Percentiles rank a stretch among this genome's conserved stretches.
phyloP scores from a whole-genome alignment of 106 monocot genomes.

The Dactylorhiza incarnata region DNA sequence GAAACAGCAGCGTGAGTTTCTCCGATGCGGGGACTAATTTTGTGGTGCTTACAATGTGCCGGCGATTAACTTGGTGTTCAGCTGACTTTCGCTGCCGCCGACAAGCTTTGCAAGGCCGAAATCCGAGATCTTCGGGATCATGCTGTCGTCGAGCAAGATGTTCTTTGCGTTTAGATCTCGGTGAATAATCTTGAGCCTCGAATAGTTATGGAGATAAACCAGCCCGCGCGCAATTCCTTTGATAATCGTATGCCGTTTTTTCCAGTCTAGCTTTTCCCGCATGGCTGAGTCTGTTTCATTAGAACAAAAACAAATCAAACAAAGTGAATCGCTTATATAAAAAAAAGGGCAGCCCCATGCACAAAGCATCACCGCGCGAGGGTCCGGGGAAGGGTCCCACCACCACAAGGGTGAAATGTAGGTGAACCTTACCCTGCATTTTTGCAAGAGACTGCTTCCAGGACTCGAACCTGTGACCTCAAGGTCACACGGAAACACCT shows the following conservation, averaged over 20 bases:
- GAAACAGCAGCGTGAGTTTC: not conserved
- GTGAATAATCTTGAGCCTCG: constrained; percentile 36
- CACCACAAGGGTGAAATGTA: too few species aligned
- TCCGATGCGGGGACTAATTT: not conserved
- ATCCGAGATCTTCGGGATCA: constrained; percentile 52
- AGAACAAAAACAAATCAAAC: too few species aligned
- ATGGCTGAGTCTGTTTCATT: too few species aligned
- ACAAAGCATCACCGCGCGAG: too few species aligned
- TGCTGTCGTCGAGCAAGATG: constrained; percentile 31
- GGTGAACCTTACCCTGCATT: too few species aligned
- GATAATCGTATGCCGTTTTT: constrained; percentile 7
- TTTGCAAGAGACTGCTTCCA: too few species aligned
- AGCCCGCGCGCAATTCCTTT: constrained; percentile 32
- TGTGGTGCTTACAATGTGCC: constrained; percentile 36
- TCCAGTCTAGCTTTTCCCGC: constrained; percentile 1
- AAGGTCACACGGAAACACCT: too few species aligned
- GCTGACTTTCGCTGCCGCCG: constrained; percentile 17
- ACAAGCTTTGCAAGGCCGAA: constrained; percentile 50
- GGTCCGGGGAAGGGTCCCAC: too few species aligned
- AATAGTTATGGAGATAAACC: constrained; percentile 45
- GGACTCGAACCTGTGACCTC: too few species aligned
- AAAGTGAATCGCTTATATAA: too few species aligned
- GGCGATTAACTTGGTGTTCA: constrained; percentile 25
- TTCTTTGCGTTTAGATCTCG: constrained; percentile 49
- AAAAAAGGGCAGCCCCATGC: too few species aligned